phyloP scores from a whole-genome alignment of 768 basidiomycete genomes.

The Boletus barrowsii region DNA sequence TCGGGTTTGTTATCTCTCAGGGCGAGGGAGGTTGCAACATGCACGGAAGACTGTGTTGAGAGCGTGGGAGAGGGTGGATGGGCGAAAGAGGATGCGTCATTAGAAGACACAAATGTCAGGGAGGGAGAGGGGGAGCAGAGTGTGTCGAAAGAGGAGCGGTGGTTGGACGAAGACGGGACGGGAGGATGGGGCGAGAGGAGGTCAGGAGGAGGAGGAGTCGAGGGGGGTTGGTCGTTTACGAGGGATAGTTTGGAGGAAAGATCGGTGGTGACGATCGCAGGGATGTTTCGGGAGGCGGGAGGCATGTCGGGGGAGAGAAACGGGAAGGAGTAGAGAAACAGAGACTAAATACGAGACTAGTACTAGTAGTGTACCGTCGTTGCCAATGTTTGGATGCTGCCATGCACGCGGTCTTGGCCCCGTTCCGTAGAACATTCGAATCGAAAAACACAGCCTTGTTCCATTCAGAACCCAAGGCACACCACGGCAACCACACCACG shows the following conservation, averaged over 20 bases:
- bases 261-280: slow-evolving; percentile 36
- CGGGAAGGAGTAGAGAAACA: background rate
- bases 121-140: slow-evolving; percentile 30
- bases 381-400: too few species aligned
- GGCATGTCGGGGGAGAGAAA: slow-evolving; percentile 14
- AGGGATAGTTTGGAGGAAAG: slow-evolving; percentile 32
- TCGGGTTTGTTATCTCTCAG: slow-evolving; percentile 71
- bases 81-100: slow-evolving; percentile 39
- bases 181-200: slow-evolving; percentile 23
- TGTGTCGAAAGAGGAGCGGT: slow-evolving; percentile 30
- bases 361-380: too few species aligned
- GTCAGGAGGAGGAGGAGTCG: slow-evolving; percentile 2
- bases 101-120: slow-evolving; percentile 34
- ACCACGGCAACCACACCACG: slow-evolving; percentile 7
- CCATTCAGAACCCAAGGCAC: slow-evolving; percentile 13
- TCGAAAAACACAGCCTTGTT: slow-evolving; percentile 31
- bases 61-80: slow-evolving; percentile 76
- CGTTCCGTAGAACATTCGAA: slow-evolving; percentile 21
- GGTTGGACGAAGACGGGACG: background rate
- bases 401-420: too few species aligned
- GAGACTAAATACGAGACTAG: background rate
- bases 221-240: background rate
- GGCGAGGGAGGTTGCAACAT: slow-evolving; percentile 53
- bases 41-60: slow-evolving; percentile 60
- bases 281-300: slow-evolving; percentile 21